phyloP scores from a whole-genome alignment of 2,329 filamentous ascomycete genomes.

The Alternaria triticina region DNA sequence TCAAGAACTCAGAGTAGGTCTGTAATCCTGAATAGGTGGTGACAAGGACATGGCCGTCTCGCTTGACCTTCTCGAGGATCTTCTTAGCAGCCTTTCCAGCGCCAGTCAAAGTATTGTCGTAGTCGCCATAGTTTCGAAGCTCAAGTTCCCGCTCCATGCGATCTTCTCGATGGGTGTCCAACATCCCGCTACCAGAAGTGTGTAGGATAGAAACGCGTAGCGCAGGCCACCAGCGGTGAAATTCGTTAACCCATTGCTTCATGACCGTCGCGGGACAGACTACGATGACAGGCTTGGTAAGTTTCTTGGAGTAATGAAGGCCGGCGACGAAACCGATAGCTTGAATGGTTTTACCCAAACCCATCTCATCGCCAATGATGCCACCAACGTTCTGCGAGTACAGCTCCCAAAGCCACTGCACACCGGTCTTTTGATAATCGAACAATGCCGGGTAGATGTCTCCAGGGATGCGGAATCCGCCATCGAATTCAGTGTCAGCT shows the following conservation, averaged over 20 bases:
- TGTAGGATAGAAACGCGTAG: conserved; percentile 93
- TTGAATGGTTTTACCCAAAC: conserved; percentile 91
- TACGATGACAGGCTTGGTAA: conserved; percentile 84
- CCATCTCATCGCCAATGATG: conserved; percentile 98
- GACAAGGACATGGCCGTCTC: conserved; percentile 88
- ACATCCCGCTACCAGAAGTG: conserved; percentile 94
- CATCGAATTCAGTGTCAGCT: conserved; percentile 75
- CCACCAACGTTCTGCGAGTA: conserved; percentile 90
- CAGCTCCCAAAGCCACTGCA: conserved; percentile 94
- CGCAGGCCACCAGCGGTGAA: conserved; percentile 99
- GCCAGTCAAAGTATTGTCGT: conserved; percentile 54
- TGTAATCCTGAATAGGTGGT: conserved; percentile 97
- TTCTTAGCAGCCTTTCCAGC: conserved; percentile 74
- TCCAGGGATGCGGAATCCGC: conserved; percentile 81
- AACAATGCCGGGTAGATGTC: conserved; percentile 93
- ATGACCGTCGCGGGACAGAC: conserved; percentile 94
- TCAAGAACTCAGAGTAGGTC: conserved; percentile 82
- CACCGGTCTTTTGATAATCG: conserved; percentile 95
- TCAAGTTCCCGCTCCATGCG: conserved; percentile 68
- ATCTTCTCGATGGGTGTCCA: conserved; percentile 71
- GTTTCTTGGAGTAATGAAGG: conserved; percentile 86
- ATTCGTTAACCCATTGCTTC: conserved; percentile 98
- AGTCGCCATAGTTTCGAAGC: conserved; percentile 54
- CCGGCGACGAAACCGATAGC: conserved; percentile 84
- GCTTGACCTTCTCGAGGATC: conserved; percentile 81